Percentiles rank a stretch among this genome's conserved stretches.
phyloP scores from a whole-genome alignment of 345 rosid genomes.

The Populus simonii region DNA sequence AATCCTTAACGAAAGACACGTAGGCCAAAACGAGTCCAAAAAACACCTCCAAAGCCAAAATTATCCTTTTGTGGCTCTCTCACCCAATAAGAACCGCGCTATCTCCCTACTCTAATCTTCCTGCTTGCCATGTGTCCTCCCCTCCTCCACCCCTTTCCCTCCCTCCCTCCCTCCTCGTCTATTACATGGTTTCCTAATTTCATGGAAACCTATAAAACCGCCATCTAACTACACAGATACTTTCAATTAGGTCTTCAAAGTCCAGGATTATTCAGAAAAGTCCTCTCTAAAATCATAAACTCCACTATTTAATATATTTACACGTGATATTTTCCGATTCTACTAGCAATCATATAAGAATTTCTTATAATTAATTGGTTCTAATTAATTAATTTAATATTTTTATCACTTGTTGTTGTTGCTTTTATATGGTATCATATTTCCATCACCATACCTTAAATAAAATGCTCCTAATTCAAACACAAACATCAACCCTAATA shows the following conservation, averaged over 20 bases:
- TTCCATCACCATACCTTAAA: no score
- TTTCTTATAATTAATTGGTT: no score
- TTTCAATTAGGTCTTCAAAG: neutral
- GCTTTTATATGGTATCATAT: no score
- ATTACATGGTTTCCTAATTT: neutral
- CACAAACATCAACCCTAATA: neutral
- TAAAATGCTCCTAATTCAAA: no score
- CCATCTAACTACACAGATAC: neutral
- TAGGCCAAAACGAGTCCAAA: constrained; percentile 20
- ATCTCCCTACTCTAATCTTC: constrained; percentile 19
- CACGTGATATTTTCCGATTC: no score
- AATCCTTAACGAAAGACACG: constrained; percentile 9
- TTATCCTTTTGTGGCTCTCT: constrained; percentile 18
- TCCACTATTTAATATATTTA: no score
- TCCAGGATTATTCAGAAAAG: neutral
- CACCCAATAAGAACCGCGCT: constrained; percentile 30
- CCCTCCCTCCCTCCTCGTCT: neutral
- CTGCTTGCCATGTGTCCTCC: constrained; percentile 56
- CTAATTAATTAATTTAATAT: no score
- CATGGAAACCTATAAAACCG: neutral
- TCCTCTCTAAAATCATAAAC: no score
- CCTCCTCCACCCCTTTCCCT: constrained; percentile 53
- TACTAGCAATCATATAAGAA: no score
- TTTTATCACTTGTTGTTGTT: no score
- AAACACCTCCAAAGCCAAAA: neutral